These are phyloP conservation scores for Ophiocordyceps camponoti-leonardi DNA, from an alignment of 2,329 filamentous ascomycete species.

Conservation along the genomic window DNA sequence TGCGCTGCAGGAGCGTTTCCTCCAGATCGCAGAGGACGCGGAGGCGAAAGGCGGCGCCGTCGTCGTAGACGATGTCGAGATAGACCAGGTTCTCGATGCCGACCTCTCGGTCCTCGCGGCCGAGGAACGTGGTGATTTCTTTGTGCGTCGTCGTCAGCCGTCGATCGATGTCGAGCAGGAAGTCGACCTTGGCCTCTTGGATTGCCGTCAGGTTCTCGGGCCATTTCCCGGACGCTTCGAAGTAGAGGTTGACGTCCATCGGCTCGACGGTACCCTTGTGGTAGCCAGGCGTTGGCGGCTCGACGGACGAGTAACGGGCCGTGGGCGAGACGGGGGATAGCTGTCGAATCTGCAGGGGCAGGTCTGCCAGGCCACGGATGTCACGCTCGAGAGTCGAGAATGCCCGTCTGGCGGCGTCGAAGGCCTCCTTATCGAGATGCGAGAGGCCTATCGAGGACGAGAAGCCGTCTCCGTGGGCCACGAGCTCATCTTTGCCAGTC, in stretches of 20 bases:
- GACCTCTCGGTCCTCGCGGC: constrained; percentile 58
- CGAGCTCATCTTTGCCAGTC: constrained; percentile 33
- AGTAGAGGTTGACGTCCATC: constrained; percentile 70
- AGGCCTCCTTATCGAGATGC: constrained; percentile 35
- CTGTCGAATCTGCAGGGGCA: constrained; percentile 76
- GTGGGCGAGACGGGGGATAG: constrained; percentile 56
- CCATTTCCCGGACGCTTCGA: constrained; percentile 87
- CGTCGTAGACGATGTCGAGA: constrained; percentile 62
- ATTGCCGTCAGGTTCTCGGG: constrained; percentile 83
- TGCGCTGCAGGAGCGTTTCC: constrained; percentile 61
- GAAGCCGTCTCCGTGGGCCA: constrained; percentile 32
- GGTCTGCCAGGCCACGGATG: constrained; percentile 58
- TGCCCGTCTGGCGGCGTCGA: constrained; percentile 50
- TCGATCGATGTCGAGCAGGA: constrained; percentile 60
- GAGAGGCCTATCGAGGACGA: constrained; percentile 28
- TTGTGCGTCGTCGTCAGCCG: constrained; percentile 46
- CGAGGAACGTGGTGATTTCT: constrained; percentile 49
- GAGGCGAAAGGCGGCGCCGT: constrained; percentile 60
- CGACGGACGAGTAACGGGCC: constrained; percentile 55
- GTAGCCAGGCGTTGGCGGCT: constrained; percentile 20
- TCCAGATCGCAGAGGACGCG: constrained; percentile 84
- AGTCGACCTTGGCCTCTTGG: constrained; percentile 85
- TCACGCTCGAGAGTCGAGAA: constrained; percentile 62
- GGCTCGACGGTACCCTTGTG: constrained; percentile 30
- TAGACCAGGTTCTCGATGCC: constrained; percentile 63